These are phyloP conservation scores for Aspergillus floridensis DNA, from an alignment of 2,329 filamentous ascomycete genomes.

Conservation along the genomic window DNA sequence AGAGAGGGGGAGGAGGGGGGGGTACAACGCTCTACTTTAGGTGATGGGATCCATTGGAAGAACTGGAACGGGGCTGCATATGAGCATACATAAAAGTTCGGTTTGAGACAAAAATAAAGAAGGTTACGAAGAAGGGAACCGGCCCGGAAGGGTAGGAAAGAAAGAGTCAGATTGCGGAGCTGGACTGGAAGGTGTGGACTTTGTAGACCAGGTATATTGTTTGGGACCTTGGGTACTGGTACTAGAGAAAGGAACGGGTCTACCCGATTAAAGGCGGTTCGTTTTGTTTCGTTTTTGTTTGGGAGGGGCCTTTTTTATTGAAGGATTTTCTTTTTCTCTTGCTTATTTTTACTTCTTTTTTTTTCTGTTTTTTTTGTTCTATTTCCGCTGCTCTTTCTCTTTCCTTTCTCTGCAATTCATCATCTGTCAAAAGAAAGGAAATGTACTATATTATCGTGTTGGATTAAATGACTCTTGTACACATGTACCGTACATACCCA, in stretches of 20 bases:
- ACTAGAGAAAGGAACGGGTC: constrained; percentile 18
- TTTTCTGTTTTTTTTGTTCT: not conserved
- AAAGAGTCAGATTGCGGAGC: constrained; percentile 19
- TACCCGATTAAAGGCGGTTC: constrained; percentile 14
- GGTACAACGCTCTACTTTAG: constrained; percentile 9
- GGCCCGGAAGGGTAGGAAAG: constrained; percentile 5
- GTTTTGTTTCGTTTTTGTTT: constrained; percentile 3
- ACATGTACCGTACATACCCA: too few species aligned
- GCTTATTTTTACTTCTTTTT: constrained; percentile 1
- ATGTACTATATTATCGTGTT: not conserved
- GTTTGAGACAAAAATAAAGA: constrained; percentile 5
- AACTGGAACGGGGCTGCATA: constrained; percentile 20
- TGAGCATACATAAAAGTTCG: constrained; percentile 17
- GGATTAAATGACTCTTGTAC: too few species aligned
- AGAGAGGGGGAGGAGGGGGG: constrained; percentile 1
- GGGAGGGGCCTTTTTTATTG: not conserved
- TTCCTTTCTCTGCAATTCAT: not conserved
- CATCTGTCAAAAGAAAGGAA: not conserved
- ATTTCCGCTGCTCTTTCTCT: not conserved
- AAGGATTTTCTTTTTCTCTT: not conserved
- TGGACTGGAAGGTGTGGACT: constrained; percentile 19
- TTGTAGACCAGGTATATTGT: constrained; percentile 21
- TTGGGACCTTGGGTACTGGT: not conserved
- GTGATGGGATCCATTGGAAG: constrained; percentile 23
- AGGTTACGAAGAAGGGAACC: constrained; percentile 8